A percentile compares a stretch with the other conserved stretches of the same genome.
These are phyloP conservation scores for Cucumis melo DNA, from an alignment of 306 rosid species.

Conservation along the genomic window DNA sequence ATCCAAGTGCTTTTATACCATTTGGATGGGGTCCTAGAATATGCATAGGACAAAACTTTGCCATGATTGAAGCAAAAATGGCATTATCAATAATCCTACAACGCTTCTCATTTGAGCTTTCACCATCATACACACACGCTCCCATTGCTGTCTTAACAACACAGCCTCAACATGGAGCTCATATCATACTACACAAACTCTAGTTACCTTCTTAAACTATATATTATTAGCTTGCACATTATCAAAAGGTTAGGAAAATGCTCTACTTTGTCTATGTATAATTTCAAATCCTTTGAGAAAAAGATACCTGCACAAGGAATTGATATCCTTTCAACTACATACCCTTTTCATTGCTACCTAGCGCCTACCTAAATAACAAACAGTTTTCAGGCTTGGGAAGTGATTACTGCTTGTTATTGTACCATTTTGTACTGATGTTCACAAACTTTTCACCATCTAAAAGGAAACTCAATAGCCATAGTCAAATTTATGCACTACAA, in stretches of 20 bases:
- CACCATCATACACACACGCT: slow-evolving; percentile 21
- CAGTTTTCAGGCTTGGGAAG: background rate
- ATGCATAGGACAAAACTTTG: slow-evolving; percentile 23
- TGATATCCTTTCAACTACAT: background rate
- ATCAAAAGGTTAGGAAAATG: background rate
- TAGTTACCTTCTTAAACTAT: background rate
- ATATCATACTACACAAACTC: slow-evolving; percentile 8
- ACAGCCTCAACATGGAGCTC: slow-evolving; percentile 28
- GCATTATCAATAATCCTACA: slow-evolving; percentile 25
- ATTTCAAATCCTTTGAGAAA: background rate
- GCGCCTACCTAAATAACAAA: background rate
- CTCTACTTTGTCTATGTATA: background rate
- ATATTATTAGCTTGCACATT: background rate
- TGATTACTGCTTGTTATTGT: background rate
- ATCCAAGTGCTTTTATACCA: slow-evolving; percentile 8
- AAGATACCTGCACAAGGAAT: background rate
- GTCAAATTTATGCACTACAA: background rate
- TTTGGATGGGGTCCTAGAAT: slow-evolving; percentile 20
- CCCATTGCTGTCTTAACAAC: background rate
- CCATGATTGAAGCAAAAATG: slow-evolving; percentile 24
- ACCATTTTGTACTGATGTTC: background rate
- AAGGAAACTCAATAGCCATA: background rate
- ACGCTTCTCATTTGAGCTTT: slow-evolving; percentile 27
- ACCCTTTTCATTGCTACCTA: background rate
- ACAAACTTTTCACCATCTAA: too few relatives aligned